Base-by-base conservation (phyloP, 306 rosid species). In the Senna tora region DNA sequence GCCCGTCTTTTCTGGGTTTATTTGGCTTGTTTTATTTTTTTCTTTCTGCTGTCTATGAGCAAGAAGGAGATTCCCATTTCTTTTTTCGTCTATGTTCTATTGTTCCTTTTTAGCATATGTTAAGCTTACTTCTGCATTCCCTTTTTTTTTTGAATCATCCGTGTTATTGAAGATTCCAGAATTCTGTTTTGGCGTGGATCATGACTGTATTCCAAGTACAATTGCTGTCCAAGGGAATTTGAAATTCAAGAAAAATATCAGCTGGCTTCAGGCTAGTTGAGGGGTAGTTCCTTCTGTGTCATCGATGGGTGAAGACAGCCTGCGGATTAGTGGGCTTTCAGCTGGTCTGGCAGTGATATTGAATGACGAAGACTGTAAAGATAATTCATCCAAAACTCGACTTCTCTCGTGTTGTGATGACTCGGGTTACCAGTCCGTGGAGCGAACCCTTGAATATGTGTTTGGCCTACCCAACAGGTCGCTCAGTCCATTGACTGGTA, bases 341-440 rank as follows among this genome's bases (percentile, higher is more conserved):
- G 89, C 99, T 83, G 99, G 99, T 53, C 78, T 94, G 84, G 96
- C 97, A 12, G 91, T 94, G 60, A 79, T 94, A 79, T 77, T 94
- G 84, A 81, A 86, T 34, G 90, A 82, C 0, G 83, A 88, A 70
- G 93, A 85, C 62, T 71, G 69, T 71, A 82, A 74, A 80, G 91
- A 80, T 71, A 84, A 81, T 39, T 83, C 66, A 5, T 74, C 87
- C 0, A 94, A 88, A 81, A 58, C 87, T 60, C 90, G 80, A 25
- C 83, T 88, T 55, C 76, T 94, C 87, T 94, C 99, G 1, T 78
- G 83, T 54, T 89, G 93, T 78, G 97, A 94, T 57, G 93, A 88
- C 74, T 79, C 88, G 56, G 84, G 88, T 46, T 87, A 85, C 59
- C 96, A 89, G 34, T 91, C 99, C 5, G 89, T 88, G 79, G 99